Conservation (phyloP, 768 basidiomycete species). For the Podaxis rugospora region DNA sequence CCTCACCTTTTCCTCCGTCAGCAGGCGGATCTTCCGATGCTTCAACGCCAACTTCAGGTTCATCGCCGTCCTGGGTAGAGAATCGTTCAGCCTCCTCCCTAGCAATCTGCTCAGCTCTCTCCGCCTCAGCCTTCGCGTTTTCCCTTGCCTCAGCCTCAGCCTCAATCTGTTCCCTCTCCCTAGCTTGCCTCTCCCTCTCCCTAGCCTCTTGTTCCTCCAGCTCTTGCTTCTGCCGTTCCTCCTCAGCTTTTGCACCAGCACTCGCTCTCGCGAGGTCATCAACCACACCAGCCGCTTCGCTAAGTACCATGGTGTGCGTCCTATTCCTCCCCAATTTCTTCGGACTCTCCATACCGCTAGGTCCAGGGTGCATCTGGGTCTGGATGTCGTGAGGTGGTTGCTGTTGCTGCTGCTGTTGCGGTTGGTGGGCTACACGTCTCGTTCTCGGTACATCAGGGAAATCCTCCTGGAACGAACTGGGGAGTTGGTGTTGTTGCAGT, state of each 20-base stretch:
- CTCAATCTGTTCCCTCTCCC: background rate
- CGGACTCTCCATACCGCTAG: constrained; percentile 26
- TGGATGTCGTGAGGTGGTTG: background rate
- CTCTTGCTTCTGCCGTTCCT: constrained; percentile 10
- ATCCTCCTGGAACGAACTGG: background rate
- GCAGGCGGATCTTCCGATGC: background rate
- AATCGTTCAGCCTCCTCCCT: background rate
- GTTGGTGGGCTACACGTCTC: background rate
- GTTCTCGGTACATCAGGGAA: constrained; percentile 6
- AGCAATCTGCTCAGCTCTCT: background rate
- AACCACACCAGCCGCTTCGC: constrained; percentile 31
- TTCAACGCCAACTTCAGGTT: background rate
- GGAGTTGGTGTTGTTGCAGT: constrained; percentile 2
- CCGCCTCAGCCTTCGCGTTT: background rate
- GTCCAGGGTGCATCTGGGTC: background rate
- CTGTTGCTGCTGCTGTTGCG: background rate
- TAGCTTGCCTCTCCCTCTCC: background rate
- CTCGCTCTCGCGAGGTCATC: constrained; percentile 26
- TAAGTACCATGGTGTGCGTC: constrained; percentile 75
- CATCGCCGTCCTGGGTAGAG: background rate
- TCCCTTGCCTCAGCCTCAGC: background rate
- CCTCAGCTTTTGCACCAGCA: constrained; percentile 1
- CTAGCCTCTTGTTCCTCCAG: constrained; percentile 12
- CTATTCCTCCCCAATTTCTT: constrained; percentile 48
- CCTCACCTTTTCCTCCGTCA: background rate